Evolutionary conservation across 495 filamentous ascomycete genomes (phyloP).

Genomic region (Aspergillus sclerotiicarbonarius): DNA sequence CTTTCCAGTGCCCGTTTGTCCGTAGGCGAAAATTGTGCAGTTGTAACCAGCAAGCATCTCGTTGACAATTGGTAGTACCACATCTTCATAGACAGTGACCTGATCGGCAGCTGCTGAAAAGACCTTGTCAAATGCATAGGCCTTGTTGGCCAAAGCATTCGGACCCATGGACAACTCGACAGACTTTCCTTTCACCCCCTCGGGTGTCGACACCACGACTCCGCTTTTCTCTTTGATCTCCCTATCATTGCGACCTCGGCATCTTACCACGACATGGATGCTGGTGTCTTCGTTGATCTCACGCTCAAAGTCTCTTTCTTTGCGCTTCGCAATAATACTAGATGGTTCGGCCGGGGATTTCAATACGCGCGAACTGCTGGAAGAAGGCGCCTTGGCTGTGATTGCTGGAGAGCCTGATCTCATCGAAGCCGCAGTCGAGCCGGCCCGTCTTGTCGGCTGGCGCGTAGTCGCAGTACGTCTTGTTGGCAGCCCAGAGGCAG

Average conservation of each 20-base stretch:
- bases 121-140: slow-evolving; percentile 94
- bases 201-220: slow-evolving; percentile 75
- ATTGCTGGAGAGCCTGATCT: slow-evolving; percentile 63
- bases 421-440: slow-evolving; percentile 29
- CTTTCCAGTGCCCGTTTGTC: slow-evolving; percentile 96
- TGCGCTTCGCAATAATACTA: slow-evolving; percentile 62
- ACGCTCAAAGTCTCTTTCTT: slow-evolving; percentile 77
- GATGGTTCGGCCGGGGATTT: slow-evolving; percentile 43
- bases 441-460: slow-evolving; percentile 46
- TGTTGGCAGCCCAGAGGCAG: slow-evolving; percentile 47
- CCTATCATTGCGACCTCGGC: slow-evolving; percentile 86
- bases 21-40: slow-evolving; percentile 98
- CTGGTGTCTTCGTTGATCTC: slow-evolving; percentile 80
- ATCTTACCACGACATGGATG: slow-evolving; percentile 95
- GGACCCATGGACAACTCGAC: slow-evolving; percentile 91
- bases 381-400: slow-evolving; percentile 49
- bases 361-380: slow-evolving; percentile 39
- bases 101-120: slow-evolving; percentile 97
- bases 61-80: slow-evolving; percentile 85
- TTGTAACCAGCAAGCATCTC: slow-evolving; percentile 98
- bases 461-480: slow-evolving; percentile 58
- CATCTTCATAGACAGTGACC: slow-evolving; percentile 86
- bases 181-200: slow-evolving; percentile 77
- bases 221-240: slow-evolving; percentile 91
- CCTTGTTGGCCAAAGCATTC: slow-evolving; percentile 89